Evolutionary conservation across 2,329 filamentous ascomycete genomes (phyloP).

Genomic region (Fusarium sp.): DNA sequence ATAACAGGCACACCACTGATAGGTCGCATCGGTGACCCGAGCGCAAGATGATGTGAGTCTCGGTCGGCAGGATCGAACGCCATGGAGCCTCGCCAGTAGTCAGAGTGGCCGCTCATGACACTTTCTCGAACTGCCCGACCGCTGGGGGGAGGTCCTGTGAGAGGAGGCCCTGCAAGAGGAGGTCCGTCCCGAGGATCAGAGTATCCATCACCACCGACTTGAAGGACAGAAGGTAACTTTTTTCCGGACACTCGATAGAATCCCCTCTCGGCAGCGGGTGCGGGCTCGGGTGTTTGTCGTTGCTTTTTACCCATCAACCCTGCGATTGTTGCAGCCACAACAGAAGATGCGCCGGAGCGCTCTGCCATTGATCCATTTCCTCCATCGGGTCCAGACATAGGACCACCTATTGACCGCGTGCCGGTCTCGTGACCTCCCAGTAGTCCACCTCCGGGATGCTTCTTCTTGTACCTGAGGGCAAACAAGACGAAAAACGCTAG

Average conservation of each 20-base stretch:
- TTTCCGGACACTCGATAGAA: constrained; percentile 76
- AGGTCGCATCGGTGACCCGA: constrained; percentile 71
- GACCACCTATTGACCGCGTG: constrained; percentile 42
- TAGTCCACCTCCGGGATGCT: constrained; percentile 59
- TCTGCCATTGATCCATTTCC: constrained; percentile 60
- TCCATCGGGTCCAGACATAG: constrained; percentile 29
- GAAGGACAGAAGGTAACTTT: constrained; percentile 73
- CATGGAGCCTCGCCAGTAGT: constrained; percentile 67
- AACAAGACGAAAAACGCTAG: constrained; percentile 67
- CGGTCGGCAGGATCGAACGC: constrained; percentile 56
- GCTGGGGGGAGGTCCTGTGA: constrained; percentile 26
- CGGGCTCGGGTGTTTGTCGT: constrained; percentile 43
- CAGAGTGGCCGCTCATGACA: constrained; percentile 63
- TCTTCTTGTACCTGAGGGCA: constrained; percentile 69
- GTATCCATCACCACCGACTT: constrained; percentile 74
- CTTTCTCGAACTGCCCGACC: constrained; percentile 52
- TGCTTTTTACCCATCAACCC: constrained; percentile 59
- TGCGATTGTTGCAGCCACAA: constrained; percentile 64
- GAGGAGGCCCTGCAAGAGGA: neutral
- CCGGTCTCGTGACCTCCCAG: constrained; percentile 57
- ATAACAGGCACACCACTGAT: constrained; percentile 72
- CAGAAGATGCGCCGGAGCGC: constrained; percentile 53
- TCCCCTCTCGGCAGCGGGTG: constrained; percentile 64
- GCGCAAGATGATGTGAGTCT: constrained; percentile 60
- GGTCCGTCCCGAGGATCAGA: constrained; percentile 56